Conservation (phyloP, 2,329 filamentous ascomycete genomes). For the Dactylella cylindrospora region DNA sequence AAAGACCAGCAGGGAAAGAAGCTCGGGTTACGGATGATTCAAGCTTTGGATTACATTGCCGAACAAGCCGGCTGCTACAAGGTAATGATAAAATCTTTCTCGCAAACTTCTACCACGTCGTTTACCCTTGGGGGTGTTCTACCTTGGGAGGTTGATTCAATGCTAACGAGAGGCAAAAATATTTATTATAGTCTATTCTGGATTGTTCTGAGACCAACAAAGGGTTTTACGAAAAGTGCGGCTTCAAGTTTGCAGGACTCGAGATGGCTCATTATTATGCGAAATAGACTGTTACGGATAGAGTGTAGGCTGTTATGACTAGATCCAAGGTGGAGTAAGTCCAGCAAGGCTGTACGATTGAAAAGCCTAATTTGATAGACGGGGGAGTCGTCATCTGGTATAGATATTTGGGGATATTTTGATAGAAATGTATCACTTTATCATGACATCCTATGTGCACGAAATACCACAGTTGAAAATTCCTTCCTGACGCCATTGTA, state of each 20-base stretch:
- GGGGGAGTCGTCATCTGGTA: no score
- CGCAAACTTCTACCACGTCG: conserved; percentile 4
- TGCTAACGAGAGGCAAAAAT: background rate
- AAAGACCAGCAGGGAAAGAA: conserved; percentile 98
- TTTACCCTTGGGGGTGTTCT: conserved; percentile 35
- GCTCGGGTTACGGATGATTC: conserved; percentile 85
- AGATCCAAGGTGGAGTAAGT: no score
- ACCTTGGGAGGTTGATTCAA: no score
- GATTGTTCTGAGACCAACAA: conserved; percentile 96
- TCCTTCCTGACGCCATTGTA: no score
- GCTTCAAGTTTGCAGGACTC: conserved; percentile 84
- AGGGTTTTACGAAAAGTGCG: conserved; percentile 97
- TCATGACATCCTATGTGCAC: no score
- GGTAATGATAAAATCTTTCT: conserved; percentile 56
- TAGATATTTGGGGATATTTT: no score
- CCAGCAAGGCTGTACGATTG: no score
- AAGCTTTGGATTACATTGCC: conserved; percentile 86
- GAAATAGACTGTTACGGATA: conserved; percentile 9
- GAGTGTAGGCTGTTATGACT: background rate
- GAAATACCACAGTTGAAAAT: no score
- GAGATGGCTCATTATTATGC: conserved; percentile 91
- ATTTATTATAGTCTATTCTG: conserved; percentile 69
- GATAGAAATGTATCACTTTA: no score
- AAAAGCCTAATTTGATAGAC: no score
- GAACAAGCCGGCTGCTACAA: conserved; percentile 92